phyloP scores from a whole-genome alignment of 805 yeast species.

The Barnettozyma sucrosica region DNA sequence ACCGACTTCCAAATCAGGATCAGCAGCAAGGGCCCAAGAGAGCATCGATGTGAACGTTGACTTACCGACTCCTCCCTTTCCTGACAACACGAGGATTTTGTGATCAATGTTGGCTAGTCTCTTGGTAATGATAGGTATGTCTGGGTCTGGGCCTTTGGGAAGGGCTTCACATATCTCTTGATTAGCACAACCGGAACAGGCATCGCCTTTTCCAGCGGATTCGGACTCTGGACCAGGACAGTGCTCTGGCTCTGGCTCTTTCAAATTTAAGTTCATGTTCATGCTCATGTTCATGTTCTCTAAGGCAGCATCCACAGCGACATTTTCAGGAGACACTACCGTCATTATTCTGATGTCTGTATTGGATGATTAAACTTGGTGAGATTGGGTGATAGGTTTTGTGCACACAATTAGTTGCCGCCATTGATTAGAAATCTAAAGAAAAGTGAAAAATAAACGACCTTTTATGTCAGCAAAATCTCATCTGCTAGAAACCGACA shows the following conservation, averaged over 20 bases:
- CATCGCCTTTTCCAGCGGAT: slow-evolving; percentile 87
- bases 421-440: not conserved
- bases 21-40: slow-evolving; percentile 92
- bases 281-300: slow-evolving; percentile 18
- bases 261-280: no score
- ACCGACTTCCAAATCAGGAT: slow-evolving; percentile 66
- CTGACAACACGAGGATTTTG: slow-evolving; percentile 76
- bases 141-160: slow-evolving; percentile 95
- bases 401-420: no score
- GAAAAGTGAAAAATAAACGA: no score
- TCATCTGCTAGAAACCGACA: no score
- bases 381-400: no score
- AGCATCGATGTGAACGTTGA: slow-evolving; percentile 93
- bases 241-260: slow-evolving; percentile 88
- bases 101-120: slow-evolving; percentile 64
- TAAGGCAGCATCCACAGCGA: slow-evolving; percentile 8
- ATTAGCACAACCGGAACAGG: slow-evolving; percentile 93
- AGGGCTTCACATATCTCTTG: slow-evolving; percentile 82
- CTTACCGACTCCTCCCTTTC: slow-evolving; percentile 96
- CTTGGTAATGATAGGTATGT: slow-evolving; percentile 66
- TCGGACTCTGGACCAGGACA: slow-evolving; percentile 99
- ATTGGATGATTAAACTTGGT: not conserved
- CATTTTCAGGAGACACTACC: slow-evolving; percentile 16
- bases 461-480: no score
- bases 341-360: slow-evolving; percentile 3